These are phyloP conservation scores for Dacryopinax primogenitus DNA, from an alignment of 768 basidiomycete species.

Conservation along the genomic window DNA sequence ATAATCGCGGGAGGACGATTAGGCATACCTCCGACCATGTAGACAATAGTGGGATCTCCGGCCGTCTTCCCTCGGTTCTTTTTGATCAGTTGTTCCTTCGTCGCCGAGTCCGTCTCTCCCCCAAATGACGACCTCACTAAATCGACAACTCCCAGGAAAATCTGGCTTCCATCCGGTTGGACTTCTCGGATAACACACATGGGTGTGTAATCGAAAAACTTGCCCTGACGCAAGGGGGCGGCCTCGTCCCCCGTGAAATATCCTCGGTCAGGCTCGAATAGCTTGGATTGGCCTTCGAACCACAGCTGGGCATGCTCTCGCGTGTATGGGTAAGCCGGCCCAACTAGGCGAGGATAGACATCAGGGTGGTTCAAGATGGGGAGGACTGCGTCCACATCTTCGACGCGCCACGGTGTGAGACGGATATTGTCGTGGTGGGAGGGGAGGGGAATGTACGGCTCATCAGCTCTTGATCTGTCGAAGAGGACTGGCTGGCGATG, in stretches of 20 bases:
- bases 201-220: not conserved
- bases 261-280: not conserved
- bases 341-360: constrained; percentile 36
- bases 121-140: not conserved
- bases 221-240: not conserved
- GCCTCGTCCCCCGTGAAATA: not conserved
- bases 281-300: constrained; percentile 18
- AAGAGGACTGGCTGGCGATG: constrained; percentile 1
- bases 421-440: constrained; percentile 42
- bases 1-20: no score
- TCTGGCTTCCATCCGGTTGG: not conserved
- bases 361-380: constrained; percentile 38
- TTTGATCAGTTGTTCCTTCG: not conserved
- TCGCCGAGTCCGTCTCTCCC: not conserved
- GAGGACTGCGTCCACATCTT: constrained; percentile 32
- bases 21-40: constrained; percentile 46
- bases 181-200: not conserved
- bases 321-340: constrained; percentile 44
- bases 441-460: constrained; percentile 45
- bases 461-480: constrained; percentile 17
- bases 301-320: constrained; percentile 32
- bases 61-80: constrained; percentile 32
- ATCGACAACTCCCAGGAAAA: not conserved
- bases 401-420: constrained; percentile 43
- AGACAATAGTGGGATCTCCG: constrained; percentile 47